These are phyloP conservation scores for Boeremia lycopersici DNA, from an alignment of 2,329 filamentous ascomycete species.

Conservation along the genomic window DNA sequence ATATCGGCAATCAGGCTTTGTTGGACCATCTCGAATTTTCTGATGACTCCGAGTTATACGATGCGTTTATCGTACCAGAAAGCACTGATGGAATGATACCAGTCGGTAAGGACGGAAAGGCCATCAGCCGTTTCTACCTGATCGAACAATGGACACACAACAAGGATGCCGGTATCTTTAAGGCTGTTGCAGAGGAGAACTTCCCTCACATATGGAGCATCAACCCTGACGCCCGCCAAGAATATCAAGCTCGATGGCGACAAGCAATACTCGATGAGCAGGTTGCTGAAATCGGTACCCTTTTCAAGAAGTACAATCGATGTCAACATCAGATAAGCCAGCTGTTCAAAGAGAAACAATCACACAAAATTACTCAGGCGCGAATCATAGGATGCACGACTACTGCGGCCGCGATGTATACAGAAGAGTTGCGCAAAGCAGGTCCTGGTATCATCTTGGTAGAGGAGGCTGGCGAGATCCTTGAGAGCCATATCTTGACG, in stretches of 20 bases:
- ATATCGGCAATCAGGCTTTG: conserved; percentile 28
- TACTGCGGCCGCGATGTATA: conserved; percentile 69
- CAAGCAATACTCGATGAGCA: conserved; percentile 56
- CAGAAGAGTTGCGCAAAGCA: conserved; percentile 59
- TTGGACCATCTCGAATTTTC: conserved; percentile 62
- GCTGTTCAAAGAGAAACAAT: conserved; percentile 34
- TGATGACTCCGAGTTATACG: conserved; percentile 58
- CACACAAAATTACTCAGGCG: conserved; percentile 55
- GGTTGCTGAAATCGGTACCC: conserved; percentile 48
- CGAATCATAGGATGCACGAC: conserved; percentile 74
- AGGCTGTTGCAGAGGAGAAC: conserved; percentile 29
- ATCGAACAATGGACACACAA: conserved; percentile 60
- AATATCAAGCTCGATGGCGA: conserved; percentile 39
- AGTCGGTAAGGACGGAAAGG: conserved; percentile 56
- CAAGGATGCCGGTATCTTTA: conserved; percentile 54
- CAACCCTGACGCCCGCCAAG: conserved; percentile 42
- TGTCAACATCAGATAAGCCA: conserved; percentile 49
- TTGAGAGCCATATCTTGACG: conserved; percentile 70
- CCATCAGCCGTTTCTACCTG: conserved; percentile 57
- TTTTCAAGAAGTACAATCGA: conserved; percentile 52
- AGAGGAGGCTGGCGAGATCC: conserved; percentile 76
- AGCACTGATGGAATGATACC: conserved; percentile 53
- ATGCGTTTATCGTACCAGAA: conserved; percentile 61
- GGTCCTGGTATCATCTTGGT: conserved; percentile 67
- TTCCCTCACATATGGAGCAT: conserved; percentile 61